A percentile compares a stretch with the other conserved stretches of the same genome.
These are phyloP conservation scores for Cyberlindnera veronae DNA, from an alignment of 805 yeast genomes.

Conservation along the genomic window DNA sequence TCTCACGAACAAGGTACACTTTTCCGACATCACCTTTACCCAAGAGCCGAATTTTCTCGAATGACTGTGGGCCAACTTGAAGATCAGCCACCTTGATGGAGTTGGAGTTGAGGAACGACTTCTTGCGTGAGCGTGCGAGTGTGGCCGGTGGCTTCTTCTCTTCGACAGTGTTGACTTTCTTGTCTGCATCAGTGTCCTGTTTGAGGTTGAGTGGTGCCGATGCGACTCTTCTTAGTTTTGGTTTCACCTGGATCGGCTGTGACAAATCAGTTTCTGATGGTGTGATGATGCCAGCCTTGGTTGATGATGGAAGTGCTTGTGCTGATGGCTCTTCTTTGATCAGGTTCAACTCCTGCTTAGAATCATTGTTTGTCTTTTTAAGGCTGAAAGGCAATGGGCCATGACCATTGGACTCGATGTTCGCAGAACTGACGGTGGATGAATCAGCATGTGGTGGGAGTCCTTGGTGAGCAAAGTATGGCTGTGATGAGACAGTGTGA, in stretches of 20 bases:
- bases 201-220: conserved; percentile 74
- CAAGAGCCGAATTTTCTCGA: conserved; percentile 82
- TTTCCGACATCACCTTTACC: conserved; percentile 99
- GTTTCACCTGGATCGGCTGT: conserved; percentile 8
- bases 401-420: conserved; percentile 13
- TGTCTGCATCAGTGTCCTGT: conserved; percentile 18
- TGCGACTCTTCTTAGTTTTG: conserved; percentile 66
- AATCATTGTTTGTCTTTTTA: conserved; percentile 22
- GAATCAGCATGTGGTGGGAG: conserved; percentile 47
- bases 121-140: conserved; percentile 37
- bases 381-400: conserved; percentile 32
- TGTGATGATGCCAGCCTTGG: neutral
- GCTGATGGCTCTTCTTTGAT: conserved; percentile 31
- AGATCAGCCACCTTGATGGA: conserved; percentile 72
- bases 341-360: conserved; percentile 28
- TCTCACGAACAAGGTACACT: conserved; percentile 88
- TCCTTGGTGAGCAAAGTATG: conserved; percentile 58
- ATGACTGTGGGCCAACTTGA: conserved; percentile 81
- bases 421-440: conserved; percentile 4
- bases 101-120: conserved; percentile 55
- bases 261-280: neutral
- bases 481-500: conserved; percentile 33
- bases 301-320: neutral
- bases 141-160: conserved; percentile 14
- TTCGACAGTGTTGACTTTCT: conserved; percentile 17